Evolutionary conservation across 345 rosid species (phyloP), one percentile per base, ranked within the genome.

Genomic region (Moringa oleifera): DNA sequence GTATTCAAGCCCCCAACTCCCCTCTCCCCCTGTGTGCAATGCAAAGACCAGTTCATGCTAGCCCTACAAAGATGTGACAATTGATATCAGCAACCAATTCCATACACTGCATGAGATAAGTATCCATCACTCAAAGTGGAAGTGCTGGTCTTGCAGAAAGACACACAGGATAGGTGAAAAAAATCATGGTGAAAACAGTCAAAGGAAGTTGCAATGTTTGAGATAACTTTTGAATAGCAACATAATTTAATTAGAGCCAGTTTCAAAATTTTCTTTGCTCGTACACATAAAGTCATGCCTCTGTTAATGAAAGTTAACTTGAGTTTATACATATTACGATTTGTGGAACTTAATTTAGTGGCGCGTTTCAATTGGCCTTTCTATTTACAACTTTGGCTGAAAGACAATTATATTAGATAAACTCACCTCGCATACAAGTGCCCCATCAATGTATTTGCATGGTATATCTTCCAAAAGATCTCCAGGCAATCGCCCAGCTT

Each of bases 401-500:
- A 67, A 52, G 47, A 5, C 23, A 36, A 59, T 55, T 58, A 55
- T 22, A 37, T 25, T 18, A 52, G 60, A 55, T 53, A 54, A n/a
- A 75, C 81, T 79, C 69, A 91, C 99, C 95, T 88, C 95, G 65
- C 99, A 94, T 54, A 77, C 51, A 53, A 94, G 74, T 23, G 83
- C 73, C 62, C 99, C 97, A 67, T 84, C 82, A 68, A 80, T 64
- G 64, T 75, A 95, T 74, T 85, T 85, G 87, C 82, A 85, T 16
- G 89, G 91, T 70, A 88, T 73, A 65, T 78, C 89, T 63, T 81
- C 95, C 79, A 84, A 73, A 71, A 85, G 63, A 73, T 91, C 97
- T 67, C 87, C 84, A 59, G 96, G 99, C 65, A 95, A 79, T 71
- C 79, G 80, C 18, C 97, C 97, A 72, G 88, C 87, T 62, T 91